A percentile compares a stretch with the other conserved stretches of the same genome.
Conservation (phyloP, 1,139 yeast species). For the Eremothecium gossypii region DNA sequence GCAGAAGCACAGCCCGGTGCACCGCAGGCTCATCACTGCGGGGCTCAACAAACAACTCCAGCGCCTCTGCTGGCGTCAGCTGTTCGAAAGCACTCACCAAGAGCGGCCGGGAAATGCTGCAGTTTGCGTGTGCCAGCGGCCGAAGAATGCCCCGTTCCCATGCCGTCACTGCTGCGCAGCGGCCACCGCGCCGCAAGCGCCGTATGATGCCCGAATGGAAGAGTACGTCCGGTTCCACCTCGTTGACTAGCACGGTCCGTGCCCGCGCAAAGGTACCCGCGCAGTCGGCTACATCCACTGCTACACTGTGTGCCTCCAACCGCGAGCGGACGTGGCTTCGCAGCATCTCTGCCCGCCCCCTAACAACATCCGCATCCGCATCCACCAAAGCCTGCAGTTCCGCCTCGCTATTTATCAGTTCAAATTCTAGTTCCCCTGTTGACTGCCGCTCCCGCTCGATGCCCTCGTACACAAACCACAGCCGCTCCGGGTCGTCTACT, state of each 20-base stretch:
- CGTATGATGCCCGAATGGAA: slow-evolving; percentile 14
- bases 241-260: slow-evolving; percentile 21
- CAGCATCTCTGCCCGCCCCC: slow-evolving; percentile 12
- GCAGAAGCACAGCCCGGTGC: slow-evolving; percentile 6
- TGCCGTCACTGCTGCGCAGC: slow-evolving; percentile 6
- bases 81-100: slow-evolving; percentile 18
- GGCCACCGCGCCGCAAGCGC: not conserved
- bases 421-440: slow-evolving; percentile 12
- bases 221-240: slow-evolving; percentile 12
- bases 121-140: slow-evolving; percentile 20
- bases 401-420: slow-evolving; percentile 14
- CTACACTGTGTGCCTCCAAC: slow-evolving; percentile 4
- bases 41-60: slow-evolving; percentile 10
- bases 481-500: slow-evolving; percentile 18
- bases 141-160: slow-evolving; percentile 23
- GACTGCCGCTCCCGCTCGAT: slow-evolving; percentile 1
- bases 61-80: slow-evolving; percentile 9
- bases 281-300: slow-evolving; percentile 6
- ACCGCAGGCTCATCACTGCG: slow-evolving; percentile 3
- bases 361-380: slow-evolving; percentile 13
- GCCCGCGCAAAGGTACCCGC: slow-evolving; percentile 17
- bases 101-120: slow-evolving; percentile 8
- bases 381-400: slow-evolving; percentile 20
- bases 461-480: slow-evolving; percentile 14
- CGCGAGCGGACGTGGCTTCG: slow-evolving; percentile 13